These are phyloP conservation scores for Podospora comata DNA, from an alignment of 495 filamentous ascomycete species.

Conservation along the genomic window DNA sequence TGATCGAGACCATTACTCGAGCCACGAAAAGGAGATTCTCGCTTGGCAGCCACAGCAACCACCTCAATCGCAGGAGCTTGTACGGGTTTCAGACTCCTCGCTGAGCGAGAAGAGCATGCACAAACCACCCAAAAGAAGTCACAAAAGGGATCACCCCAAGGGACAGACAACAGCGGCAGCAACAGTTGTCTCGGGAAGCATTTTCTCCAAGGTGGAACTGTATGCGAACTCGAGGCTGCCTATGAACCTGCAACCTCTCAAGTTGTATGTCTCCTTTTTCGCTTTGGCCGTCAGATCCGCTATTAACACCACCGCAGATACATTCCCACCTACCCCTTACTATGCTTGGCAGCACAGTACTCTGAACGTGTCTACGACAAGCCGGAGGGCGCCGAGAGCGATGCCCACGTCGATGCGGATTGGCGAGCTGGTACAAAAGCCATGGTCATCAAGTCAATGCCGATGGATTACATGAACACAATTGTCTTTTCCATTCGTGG, in stretches of 20 bases:
- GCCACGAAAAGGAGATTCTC: constrained; percentile 60
- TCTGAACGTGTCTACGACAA: constrained; percentile 67
- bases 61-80: constrained; percentile 24
- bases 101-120: constrained; percentile 22
- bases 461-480: constrained; percentile 70
- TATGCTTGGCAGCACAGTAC: constrained; percentile 72
- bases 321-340: constrained; percentile 64
- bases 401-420: constrained; percentile 64
- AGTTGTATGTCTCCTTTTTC: constrained; percentile 49
- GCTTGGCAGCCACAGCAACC: constrained; percentile 42
- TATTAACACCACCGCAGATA: constrained; percentile 44
- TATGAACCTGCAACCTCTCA: constrained; percentile 59
- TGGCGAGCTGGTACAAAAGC: constrained; percentile 73
- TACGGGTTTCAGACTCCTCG: constrained; percentile 18
- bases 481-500: constrained; percentile 80
- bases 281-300: background rate
- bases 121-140: constrained; percentile 32
- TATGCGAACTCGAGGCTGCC: constrained; percentile 79
- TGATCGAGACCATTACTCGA: constrained; percentile 61
- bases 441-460: constrained; percentile 75
- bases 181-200: constrained; percentile 46
- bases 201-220: constrained; percentile 73
- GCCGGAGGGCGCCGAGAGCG: constrained; percentile 55
- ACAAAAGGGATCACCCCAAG: constrained; percentile 27
- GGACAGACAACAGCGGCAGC: constrained; percentile 39